Evolutionary conservation across 345 rosid genomes (phyloP), one percentile per base, ranked within the genome.

Genomic region (Arabidopsis arenosa): DNA sequence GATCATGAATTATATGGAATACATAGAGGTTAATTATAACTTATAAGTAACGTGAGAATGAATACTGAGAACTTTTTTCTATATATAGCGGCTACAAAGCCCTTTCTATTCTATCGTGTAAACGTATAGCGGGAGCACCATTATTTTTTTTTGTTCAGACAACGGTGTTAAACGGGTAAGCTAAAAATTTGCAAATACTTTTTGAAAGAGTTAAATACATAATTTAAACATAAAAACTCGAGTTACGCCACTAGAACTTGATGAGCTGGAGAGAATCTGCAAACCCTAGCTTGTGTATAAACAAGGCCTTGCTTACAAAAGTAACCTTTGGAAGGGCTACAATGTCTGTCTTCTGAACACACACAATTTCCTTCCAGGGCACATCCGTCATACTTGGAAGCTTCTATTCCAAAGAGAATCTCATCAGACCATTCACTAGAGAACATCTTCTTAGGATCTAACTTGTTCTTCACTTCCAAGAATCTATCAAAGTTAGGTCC

Each of bases 351-450:
- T 65, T 92, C 95, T 1, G 92, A 84, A 47, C 99, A 94, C 18
- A 89, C 74, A 66, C 98, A 94, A 51, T 80, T 85, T 43, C 98
- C 98, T 74, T 94, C 97, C 37, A 92, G 70, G 18, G 85, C 97
- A 73, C 97, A 92, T 13, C 93, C 96, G n/a, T 87, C 96, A 9
- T 71, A 69, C 72, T 81, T 80, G 7, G 8, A 69, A 49, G 68
- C 83, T 63, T 45, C 86, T 79, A 32, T 79, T n/a, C 93, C 88
- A 5, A 73, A 63, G 35, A 91, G 47, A 30, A 90, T 73, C 88
- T 87, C 89, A 43, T 87, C 88, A 2, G 93, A 90, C 97, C 97
- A 91, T 44, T 90, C 91, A 68, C 88, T 86, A 0, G 98, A 87
- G 62, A 93, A 89, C 86, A 87, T 72, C 40, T 66, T 72, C 60